phyloP scores from a whole-genome alignment of 2,329 filamentous ascomycete genomes.

The Chlorencoelia australis region DNA sequence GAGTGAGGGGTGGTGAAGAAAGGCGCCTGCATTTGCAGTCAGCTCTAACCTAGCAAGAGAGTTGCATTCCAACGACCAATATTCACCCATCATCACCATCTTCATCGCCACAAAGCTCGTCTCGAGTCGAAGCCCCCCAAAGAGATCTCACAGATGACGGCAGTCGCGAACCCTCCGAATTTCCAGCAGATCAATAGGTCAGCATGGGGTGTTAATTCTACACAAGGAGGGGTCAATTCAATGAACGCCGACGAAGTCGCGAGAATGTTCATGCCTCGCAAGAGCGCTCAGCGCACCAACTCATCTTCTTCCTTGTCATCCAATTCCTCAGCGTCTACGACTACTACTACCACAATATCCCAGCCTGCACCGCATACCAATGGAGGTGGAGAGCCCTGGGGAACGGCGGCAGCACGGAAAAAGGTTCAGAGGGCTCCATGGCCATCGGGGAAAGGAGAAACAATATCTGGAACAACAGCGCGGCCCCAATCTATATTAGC shows the following conservation, averaged over 20 bases:
- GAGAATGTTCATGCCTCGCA: conserved; percentile 84
- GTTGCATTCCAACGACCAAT: conserved; percentile 8
- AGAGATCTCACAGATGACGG: conserved; percentile 43
- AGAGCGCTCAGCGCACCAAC: conserved; percentile 75
- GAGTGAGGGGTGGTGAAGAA: conserved; percentile 7
- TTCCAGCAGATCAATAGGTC: conserved; percentile 54
- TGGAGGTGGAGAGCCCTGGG: conserved; percentile 35
- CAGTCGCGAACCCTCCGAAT: conserved; percentile 54
- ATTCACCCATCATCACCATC: conserved; percentile 7
- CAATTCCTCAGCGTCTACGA: conserved; percentile 47
- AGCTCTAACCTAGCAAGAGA: too few species aligned
- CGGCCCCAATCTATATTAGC: conserved; percentile 52
- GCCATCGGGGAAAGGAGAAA: conserved; percentile 56
- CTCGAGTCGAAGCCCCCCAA: conserved; percentile 3
- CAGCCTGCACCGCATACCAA: conserved; percentile 51
- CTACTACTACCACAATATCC: conserved; percentile 51
- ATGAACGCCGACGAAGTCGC: conserved; percentile 78
- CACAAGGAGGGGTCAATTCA: conserved; percentile 50
- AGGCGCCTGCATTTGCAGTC: too few species aligned
- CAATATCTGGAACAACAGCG: conserved; percentile 50
- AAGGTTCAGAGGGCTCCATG: conserved; percentile 45
- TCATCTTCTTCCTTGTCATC: conserved; percentile 82
- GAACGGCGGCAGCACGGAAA: conserved; percentile 37
- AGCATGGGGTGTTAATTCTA: conserved; percentile 54
- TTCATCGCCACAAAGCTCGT: conserved; percentile 6